Evolutionary conservation across 148 eudicot species (phyloP), one percentile per base, ranked within the genome.

Genomic region (Camellia lanceoleosa): DNA sequence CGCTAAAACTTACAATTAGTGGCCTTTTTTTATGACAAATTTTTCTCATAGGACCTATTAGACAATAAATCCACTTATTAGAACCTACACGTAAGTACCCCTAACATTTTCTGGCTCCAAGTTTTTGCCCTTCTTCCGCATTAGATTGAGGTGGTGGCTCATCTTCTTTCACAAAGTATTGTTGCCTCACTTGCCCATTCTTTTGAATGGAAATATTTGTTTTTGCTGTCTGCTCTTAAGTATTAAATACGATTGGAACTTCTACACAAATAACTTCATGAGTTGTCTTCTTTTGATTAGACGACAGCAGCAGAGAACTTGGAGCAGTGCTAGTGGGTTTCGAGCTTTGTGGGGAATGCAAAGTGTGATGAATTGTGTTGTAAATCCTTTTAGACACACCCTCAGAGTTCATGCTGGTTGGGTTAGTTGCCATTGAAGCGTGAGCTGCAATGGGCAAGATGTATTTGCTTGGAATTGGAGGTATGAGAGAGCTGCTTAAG

Each of bases 341-440:
- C 30, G 79, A 44, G 47, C 38, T 58, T 38, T 7, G 58, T 23
- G 75, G 68, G 61, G 19, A 5, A 14, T 67, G 20, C 15, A 78
- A 49, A 14, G 4, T 11, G 71, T 14, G 52, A 66, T 76, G n/a
- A 61, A 81, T 49, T 13, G 79, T 68, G 71, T 60, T 76, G 75
- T 56, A 73, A 43, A 86, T 51, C 78, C 80, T 83, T 15, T 69
- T 56, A n/a, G 73, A 80, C 12, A 80, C 72, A 14, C 79, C 83
- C 7, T 16, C 38, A 58, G 68, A 73, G 15, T 74, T 68, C 70
- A 64, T 18, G 64, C 13, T 69, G 68, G 41, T 69, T 41, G 82
- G 80, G 76, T 77, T 74, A 19, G 44, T 47, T 12, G 72, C 88
- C 88, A 85, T 85, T 46, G 77, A 52, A 46, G 38, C 66, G 5